Percentiles rank a stretch among this genome's conserved stretches.
These are phyloP conservation scores for Claviceps digitariae DNA, from an alignment of 2,329 filamentous ascomycete species.

Conservation along the genomic window DNA sequence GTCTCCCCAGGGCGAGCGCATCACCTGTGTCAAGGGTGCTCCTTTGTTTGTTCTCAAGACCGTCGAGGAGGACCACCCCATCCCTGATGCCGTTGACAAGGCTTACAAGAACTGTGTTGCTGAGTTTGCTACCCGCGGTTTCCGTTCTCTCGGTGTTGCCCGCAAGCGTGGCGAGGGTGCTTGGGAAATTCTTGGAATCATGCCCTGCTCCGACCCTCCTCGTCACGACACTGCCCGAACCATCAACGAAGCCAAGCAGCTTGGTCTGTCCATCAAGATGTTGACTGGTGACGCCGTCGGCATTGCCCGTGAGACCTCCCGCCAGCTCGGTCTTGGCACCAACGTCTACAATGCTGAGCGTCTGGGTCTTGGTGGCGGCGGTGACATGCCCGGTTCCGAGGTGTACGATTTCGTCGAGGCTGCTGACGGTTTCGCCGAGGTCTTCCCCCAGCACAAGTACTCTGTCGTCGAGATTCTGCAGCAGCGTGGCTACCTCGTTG, in stretches of 20 bases:
- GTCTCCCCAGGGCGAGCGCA: slow-evolving; percentile 69
- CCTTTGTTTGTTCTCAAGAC: slow-evolving; percentile 79
- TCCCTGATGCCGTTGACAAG: slow-evolving; percentile 62
- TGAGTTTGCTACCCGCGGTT: slow-evolving; percentile 84
- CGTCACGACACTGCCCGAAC: slow-evolving; percentile 84
- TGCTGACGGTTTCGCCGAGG: slow-evolving; percentile 88
- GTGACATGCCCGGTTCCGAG: slow-evolving; percentile 87
- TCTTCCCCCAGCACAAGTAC: slow-evolving; percentile 93
- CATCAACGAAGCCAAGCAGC: slow-evolving; percentile 75
- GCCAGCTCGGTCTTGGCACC: slow-evolving; percentile 80
- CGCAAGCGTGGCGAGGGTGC: slow-evolving; percentile 69
- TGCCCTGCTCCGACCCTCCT: slow-evolving; percentile 86
- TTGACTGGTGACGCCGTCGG: slow-evolving; percentile 89
- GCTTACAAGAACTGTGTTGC: slow-evolving; percentile 88
- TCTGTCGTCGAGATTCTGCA: slow-evolving; percentile 88
- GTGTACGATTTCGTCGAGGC: slow-evolving; percentile 93
- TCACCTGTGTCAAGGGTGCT: slow-evolving; percentile 83
- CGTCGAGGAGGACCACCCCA: slow-evolving; percentile 71
- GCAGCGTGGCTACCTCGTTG: slow-evolving; percentile 84
- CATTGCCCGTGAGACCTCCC: slow-evolving; percentile 83
- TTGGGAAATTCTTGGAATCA: slow-evolving; percentile 90
- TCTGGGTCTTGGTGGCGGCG: slow-evolving; percentile 77
- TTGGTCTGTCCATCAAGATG: slow-evolving; percentile 91
- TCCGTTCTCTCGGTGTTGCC: slow-evolving; percentile 85
- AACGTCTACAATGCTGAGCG: slow-evolving; percentile 92